These are phyloP conservation scores for Handroanthus guayacan DNA, from an alignment of 257 asterid genomes.

Conservation along the genomic window DNA sequence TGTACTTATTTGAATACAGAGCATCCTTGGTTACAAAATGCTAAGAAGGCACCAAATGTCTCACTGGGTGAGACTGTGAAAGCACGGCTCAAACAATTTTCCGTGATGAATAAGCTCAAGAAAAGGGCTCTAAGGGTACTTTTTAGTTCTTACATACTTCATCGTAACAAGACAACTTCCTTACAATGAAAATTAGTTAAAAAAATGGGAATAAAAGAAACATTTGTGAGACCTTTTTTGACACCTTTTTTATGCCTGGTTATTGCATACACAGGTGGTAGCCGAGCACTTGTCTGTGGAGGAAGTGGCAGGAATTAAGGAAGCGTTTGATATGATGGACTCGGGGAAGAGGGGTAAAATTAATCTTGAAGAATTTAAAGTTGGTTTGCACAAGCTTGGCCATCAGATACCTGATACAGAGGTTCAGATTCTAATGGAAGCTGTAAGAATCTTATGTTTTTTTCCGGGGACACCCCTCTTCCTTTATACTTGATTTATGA, in stretches of 20 bases:
- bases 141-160: constrained; percentile 1
- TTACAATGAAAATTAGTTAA: neutral
- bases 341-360: constrained; percentile 55
- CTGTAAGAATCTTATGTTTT: constrained; percentile 46
- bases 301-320: constrained; percentile 77
- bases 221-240: too few relatives aligned
- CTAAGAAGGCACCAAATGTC: constrained; percentile 70
- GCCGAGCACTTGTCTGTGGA: constrained; percentile 75
- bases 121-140: constrained; percentile 69
- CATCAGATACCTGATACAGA: constrained; percentile 63
- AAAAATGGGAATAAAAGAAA: neutral
- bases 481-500: neutral
- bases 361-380: constrained; percentile 55
- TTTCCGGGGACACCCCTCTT: neutral
- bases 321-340: constrained; percentile 63
- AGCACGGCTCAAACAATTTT: constrained; percentile 76
- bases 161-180: neutral
- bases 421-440: constrained; percentile 67
- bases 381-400: constrained; percentile 65
- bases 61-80: constrained; percentile 78
- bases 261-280: constrained; percentile 51
- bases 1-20: constrained; percentile 44
- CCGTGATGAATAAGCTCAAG: constrained; percentile 76
- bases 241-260: neutral
- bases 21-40: constrained; percentile 76